Evolutionary conservation across 371 early-diverging fungal genomes (phyloP), one percentile per base, ranked within the genome.

Genomic region (Lichtheimia ramosa): DNA sequence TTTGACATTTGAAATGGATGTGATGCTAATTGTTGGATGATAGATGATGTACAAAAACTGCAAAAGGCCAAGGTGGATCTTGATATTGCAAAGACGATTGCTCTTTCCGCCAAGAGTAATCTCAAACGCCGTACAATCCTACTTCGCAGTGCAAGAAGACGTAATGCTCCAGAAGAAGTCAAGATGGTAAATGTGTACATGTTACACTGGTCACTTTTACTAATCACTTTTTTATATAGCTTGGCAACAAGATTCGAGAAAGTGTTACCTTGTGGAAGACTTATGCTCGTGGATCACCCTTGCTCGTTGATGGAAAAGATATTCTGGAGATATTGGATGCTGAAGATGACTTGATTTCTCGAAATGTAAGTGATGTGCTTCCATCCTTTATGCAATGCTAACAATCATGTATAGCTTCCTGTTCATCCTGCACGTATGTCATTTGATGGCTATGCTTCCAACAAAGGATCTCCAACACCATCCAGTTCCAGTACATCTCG

Each of bases 41-140:
- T 61, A 77, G 80, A 72, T 56, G 77, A 79, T 62, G 70, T 68
- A 15, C 77, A 77, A 53, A 64, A 67, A 5, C 46, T 80, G 41
- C 75, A 75, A 66, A 77, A 75, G 46, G 75, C 77, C n/a, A 73
- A 70, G 59, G 75, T 77, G 21, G 70, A 80, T 56, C 57, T 80
- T 27, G 77, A 77, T 43, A 71, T 80, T 52, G 81, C 81, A 14
- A 80, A 75, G 56, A 80, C 81, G 1, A 71, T 80, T 42, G 64
- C 75, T 12, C 51, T 77, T 21, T 77, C 81, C 15, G 73, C 77
- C 6, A 75, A 75, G 56, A 80, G 75, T 51, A 75, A 77, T 42
- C 51, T 80, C 68, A 78, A 75, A 49, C 68, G 71, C 2, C 63
- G 79, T 41, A 68, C 63, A 15, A 69, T 64, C 18, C 24, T 75